phyloP scores from a whole-genome alignment of 495 filamentous ascomycete species.

The Aspergillus saccharolyticus region DNA sequence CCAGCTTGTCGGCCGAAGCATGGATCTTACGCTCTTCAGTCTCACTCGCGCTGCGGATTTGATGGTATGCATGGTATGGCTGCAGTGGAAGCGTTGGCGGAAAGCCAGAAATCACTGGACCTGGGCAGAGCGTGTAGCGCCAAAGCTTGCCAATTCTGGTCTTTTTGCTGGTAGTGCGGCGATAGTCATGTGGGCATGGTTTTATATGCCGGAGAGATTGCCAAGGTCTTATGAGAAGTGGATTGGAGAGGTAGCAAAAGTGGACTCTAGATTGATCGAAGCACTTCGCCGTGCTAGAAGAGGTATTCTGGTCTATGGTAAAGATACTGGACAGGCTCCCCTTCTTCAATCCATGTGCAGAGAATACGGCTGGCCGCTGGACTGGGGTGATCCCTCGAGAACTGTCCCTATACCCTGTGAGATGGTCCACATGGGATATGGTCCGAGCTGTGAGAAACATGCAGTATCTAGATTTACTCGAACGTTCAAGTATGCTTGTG shows the following conservation, averaged over 20 bases:
- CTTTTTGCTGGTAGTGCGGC: constrained; percentile 72
- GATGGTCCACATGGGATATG: constrained; percentile 79
- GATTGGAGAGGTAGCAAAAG: constrained; percentile 72
- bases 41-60: constrained; percentile 70
- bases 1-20: constrained; percentile 64
- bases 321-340: constrained; percentile 67
- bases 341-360: constrained; percentile 70
- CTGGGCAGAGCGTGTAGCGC: constrained; percentile 44
- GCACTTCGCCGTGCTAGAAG: constrained; percentile 62
- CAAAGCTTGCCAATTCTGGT: constrained; percentile 57
- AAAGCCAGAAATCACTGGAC: constrained; percentile 43
- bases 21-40: constrained; percentile 85
- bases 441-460: constrained; percentile 73
- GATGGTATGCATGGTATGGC: constrained; percentile 62
- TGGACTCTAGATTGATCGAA: constrained; percentile 73
- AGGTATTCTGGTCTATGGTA: constrained; percentile 67
- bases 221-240: constrained; percentile 78
- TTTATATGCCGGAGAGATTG: constrained; percentile 66
- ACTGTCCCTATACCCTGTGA: constrained; percentile 79
- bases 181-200: constrained; percentile 90
- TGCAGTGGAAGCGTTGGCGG: constrained; percentile 32
- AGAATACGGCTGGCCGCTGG: constrained; percentile 62
- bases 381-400: constrained; percentile 72
- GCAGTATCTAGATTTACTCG: constrained; percentile 63
- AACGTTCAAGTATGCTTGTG: constrained; percentile 70